Percentiles rank a stretch among this genome's conserved stretches.
phyloP scores from a whole-genome alignment of 352 stramenopile genomes.

The Phytophthora gonapodyides region DNA sequence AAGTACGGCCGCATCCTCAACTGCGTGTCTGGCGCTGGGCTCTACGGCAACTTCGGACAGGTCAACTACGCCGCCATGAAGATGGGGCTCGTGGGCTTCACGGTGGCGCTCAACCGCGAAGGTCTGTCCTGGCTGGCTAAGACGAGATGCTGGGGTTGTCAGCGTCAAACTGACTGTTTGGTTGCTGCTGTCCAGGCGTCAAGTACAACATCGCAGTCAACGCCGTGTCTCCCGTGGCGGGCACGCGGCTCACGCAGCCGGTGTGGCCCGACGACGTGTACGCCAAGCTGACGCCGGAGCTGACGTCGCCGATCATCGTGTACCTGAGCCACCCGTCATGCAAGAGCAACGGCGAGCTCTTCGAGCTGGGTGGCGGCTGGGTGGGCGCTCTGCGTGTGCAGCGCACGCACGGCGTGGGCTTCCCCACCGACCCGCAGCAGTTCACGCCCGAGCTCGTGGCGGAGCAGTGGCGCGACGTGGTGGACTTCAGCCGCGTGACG shows the following conservation, averaged over 20 bases:
- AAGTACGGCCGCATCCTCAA: slow-evolving; percentile 78
- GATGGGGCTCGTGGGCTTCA: slow-evolving; percentile 75
- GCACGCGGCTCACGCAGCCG: slow-evolving; percentile 64
- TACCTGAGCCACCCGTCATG: slow-evolving; percentile 65
- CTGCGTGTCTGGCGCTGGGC: slow-evolving; percentile 61
- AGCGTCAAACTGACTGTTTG: slow-evolving; percentile 2
- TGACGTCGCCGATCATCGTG: slow-evolving; percentile 67
- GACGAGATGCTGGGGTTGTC: neutral
- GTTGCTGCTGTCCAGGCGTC: slow-evolving; percentile 37
- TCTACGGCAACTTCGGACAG: slow-evolving; percentile 84
- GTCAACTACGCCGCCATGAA: slow-evolving; percentile 84
- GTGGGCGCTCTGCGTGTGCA: slow-evolving; percentile 67
- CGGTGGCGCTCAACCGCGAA: slow-evolving; percentile 69
- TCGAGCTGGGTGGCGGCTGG: slow-evolving; percentile 72
- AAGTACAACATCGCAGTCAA: slow-evolving; percentile 85
- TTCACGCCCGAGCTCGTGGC: slow-evolving; percentile 72
- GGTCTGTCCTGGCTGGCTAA: slow-evolving; percentile 26
- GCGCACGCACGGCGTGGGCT: slow-evolving; percentile 71
- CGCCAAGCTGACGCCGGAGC: slow-evolving; percentile 58
- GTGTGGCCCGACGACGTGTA: slow-evolving; percentile 71
- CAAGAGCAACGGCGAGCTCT: slow-evolving; percentile 57
- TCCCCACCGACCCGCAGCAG: slow-evolving; percentile 55
- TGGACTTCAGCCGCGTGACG: slow-evolving; percentile 69
- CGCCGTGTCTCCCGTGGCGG: slow-evolving; percentile 67
- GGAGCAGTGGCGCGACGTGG: slow-evolving; percentile 68